phyloP scores from a whole-genome alignment of 768 basidiomycete genomes.

The Russula ochroleuca region DNA sequence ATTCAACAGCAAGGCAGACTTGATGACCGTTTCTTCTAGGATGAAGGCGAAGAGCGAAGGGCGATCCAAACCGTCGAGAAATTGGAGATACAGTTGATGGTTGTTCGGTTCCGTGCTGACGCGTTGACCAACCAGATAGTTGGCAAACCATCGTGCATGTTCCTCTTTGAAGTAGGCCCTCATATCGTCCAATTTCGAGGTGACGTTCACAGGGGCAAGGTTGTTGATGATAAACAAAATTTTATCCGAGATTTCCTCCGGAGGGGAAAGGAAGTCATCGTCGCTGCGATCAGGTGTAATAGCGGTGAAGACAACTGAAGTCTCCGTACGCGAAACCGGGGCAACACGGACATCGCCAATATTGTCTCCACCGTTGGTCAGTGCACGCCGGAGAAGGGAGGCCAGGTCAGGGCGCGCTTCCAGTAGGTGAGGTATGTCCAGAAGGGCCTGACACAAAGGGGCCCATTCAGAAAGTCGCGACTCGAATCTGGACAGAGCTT shows the following conservation, averaged over 20 bases:
- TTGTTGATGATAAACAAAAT: slow-evolving; percentile 99
- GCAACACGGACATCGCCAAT: slow-evolving; percentile 36
- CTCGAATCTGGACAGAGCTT: slow-evolving; percentile 86
- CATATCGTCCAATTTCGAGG: slow-evolving; percentile 84
- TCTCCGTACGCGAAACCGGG: slow-evolving; percentile 37
- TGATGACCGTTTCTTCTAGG: slow-evolving; percentile 89
- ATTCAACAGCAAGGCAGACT: slow-evolving; percentile 82
- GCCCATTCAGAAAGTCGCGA: slow-evolving; percentile 87
- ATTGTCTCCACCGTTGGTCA: slow-evolving; percentile 50
- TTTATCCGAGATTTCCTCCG: slow-evolving; percentile 85
- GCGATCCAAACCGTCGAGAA: slow-evolving; percentile 78
- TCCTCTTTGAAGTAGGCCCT: slow-evolving; percentile 74
- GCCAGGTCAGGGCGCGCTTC: slow-evolving; percentile 83
- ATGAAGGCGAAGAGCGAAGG: slow-evolving; percentile 67
- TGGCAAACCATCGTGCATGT: slow-evolving; percentile 93
- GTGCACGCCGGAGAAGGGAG: slow-evolving; percentile 62
- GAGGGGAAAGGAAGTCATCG: slow-evolving; percentile 61
- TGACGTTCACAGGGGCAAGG: slow-evolving; percentile 90
- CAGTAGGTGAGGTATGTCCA: slow-evolving; percentile 80
- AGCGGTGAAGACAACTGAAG: slow-evolving; percentile 63
- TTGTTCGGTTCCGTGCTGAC: slow-evolving; percentile 97
- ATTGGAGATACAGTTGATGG: slow-evolving; percentile 89
- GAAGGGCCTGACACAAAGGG: slow-evolving; percentile 82
- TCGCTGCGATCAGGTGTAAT: slow-evolving; percentile 69
- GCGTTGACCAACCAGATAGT: slow-evolving; percentile 95